Conservation (phyloP, 805 yeast species). For the Brettanomyces anomalus region DNA sequence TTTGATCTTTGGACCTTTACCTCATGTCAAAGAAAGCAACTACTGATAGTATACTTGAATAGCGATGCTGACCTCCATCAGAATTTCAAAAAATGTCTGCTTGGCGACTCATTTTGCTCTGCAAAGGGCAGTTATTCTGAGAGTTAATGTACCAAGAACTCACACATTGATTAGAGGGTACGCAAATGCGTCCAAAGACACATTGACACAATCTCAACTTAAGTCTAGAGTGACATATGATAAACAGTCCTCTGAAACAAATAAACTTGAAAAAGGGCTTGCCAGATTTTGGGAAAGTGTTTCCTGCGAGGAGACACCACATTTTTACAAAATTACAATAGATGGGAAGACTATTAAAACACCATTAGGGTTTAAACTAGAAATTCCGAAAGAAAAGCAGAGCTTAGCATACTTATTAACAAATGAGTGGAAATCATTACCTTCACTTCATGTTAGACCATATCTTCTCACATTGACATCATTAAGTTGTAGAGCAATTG, state of each 20-base stretch:
- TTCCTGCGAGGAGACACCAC: constrained; percentile 24
- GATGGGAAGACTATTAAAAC: constrained; percentile 76
- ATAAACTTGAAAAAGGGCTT: constrained; percentile 56
- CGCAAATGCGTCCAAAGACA: neutral
- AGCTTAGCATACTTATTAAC: constrained; percentile 66
- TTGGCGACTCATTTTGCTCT: too few relatives aligned
- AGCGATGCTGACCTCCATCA: too few relatives aligned
- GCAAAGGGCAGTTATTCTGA: too few relatives aligned
- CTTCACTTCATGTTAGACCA: constrained; percentile 60
- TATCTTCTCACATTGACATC: constrained; percentile 84
- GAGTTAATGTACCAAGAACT: neutral
- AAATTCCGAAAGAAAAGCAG: constrained; percentile 50
- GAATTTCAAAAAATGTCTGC: too few relatives aligned
- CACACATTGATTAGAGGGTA: neutral
- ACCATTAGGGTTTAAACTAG: constrained; percentile 66
- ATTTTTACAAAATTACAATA: constrained; percentile 46
- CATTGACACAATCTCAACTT: neutral
- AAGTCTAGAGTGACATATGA: neutral
- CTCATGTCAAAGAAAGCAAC: too few relatives aligned
- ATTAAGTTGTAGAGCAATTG: constrained; percentile 78
- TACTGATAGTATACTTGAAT: too few relatives aligned
- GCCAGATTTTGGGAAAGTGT: constrained; percentile 80
- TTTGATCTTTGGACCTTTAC: too few relatives aligned
- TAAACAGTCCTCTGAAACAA: neutral
- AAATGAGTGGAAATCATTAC: constrained; percentile 81